phyloP scores from a whole-genome alignment of 345 rosid genomes.

The Sonneratia caseolaris region DNA sequence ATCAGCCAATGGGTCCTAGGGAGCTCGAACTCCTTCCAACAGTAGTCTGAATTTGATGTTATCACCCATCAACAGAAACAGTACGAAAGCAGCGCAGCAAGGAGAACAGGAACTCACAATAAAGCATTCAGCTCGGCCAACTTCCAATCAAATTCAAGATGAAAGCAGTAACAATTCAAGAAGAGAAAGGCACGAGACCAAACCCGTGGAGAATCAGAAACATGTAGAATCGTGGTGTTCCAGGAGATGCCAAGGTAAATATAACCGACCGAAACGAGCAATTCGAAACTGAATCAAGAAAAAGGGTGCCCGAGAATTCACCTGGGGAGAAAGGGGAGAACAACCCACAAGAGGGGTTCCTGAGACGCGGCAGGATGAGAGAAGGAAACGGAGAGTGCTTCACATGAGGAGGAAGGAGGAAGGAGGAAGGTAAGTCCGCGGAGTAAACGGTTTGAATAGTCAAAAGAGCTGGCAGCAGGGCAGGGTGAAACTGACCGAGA shows the following conservation, averaged over 20 bases:
- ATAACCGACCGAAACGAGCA: background rate
- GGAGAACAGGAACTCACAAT: background rate
- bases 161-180: background rate
- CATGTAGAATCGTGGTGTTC: background rate
- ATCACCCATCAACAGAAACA: background rate
- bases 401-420: background rate
- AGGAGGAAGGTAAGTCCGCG: background rate
- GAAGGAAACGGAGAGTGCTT: background rate
- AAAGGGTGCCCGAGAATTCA: background rate
- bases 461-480: background rate
- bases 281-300: background rate
- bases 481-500: background rate
- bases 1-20: background rate
- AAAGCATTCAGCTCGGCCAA: background rate
- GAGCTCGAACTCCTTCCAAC: background rate
- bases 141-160: background rate
- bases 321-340: background rate
- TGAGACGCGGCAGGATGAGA: background rate
- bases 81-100: background rate
- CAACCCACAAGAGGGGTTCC: background rate
- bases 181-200: background rate
- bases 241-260: background rate
- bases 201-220: background rate
- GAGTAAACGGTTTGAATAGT: slow-evolving; percentile 1
- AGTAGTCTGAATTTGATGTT: background rate